Evolutionary conservation across 768 basidiomycete species (phyloP).

Genomic region (Mycena maculata): DNA sequence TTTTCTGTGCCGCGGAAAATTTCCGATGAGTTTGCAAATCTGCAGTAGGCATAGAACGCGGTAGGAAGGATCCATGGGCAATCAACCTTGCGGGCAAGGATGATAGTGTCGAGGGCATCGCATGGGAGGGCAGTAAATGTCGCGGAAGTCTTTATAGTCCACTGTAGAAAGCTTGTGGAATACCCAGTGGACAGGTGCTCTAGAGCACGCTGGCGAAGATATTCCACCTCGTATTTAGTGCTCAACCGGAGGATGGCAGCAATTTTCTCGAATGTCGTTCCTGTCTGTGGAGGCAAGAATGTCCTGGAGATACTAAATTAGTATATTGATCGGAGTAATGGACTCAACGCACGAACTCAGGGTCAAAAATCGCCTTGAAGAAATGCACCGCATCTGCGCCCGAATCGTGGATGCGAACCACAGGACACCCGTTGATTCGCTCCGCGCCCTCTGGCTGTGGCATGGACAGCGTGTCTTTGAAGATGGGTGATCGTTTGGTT

Average conservation of each 20-base stretch:
- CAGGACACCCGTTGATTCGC: no score
- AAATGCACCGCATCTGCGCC: no score
- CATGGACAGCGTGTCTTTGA: no score
- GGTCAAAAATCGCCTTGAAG: no score
- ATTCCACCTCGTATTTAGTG: conserved; percentile 37
- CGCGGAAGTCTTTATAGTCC: conserved; percentile 26
- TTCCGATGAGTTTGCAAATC: background rate
- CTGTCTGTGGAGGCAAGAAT: no score
- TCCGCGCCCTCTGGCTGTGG: no score
- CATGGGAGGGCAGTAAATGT: conserved; percentile 27
- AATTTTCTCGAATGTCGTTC: conserved; percentile 30
- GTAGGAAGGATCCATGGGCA: conserved; percentile 36
- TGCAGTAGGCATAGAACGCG: conserved; percentile 37
- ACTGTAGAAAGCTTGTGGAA: conserved; percentile 31
- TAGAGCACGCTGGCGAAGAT: conserved; percentile 34
- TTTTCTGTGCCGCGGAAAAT: conserved; percentile 11
- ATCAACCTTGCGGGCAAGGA: conserved; percentile 32
- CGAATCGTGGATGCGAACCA: no score
- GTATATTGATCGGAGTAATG: no score
- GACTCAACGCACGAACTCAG: no score
- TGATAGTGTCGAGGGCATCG: conserved; percentile 35
- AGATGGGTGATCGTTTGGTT: no score
- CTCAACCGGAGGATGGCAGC: conserved; percentile 36
- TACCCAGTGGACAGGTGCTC: conserved; percentile 36
- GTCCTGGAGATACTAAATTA: no score